Conservation (phyloP, 1,139 yeast genomes). For the Saccharomycopsis phalli region DNA sequence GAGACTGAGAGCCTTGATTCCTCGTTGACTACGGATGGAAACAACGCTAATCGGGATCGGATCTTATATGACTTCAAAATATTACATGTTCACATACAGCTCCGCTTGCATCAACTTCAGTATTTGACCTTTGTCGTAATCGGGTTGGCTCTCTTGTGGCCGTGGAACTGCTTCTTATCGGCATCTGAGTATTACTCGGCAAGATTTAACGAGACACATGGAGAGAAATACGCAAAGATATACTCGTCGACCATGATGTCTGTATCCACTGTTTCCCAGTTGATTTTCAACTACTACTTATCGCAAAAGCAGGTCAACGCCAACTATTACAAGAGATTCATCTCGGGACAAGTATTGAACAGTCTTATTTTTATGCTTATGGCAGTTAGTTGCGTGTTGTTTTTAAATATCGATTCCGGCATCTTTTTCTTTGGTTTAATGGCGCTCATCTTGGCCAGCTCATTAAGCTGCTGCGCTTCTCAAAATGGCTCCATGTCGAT, state of each 20-base stretch:
- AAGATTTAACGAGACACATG: slow-evolving; percentile 43
- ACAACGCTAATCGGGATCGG: too few species aligned
- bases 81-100: neutral
- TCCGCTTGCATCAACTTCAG: slow-evolving; percentile 28
- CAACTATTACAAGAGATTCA: slow-evolving; percentile 53
- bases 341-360: slow-evolving; percentile 50
- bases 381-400: slow-evolving; percentile 40
- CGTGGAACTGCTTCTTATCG: slow-evolving; percentile 88
- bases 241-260: slow-evolving; percentile 88
- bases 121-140: slow-evolving; percentile 59
- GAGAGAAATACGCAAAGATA: slow-evolving; percentile 36
- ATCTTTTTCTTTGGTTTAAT: slow-evolving; percentile 41
- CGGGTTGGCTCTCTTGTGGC: slow-evolving; percentile 83
- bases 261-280: slow-evolving; percentile 66
- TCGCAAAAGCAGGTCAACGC: slow-evolving; percentile 60
- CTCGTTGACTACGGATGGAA: too few species aligned
- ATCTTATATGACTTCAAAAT: neutral
- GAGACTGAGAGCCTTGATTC: too few species aligned
- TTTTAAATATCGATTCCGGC: slow-evolving; percentile 34
- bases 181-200: slow-evolving; percentile 77
- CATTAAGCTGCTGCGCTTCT: slow-evolving; percentile 61
- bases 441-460: slow-evolving; percentile 49
- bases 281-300: slow-evolving; percentile 51
- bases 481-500: slow-evolving; percentile 91
- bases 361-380: slow-evolving; percentile 42